These are phyloP conservation scores for Basipetospora chlamydospora DNA, from an alignment of 2,329 filamentous ascomycete genomes.

Conservation along the genomic window DNA sequence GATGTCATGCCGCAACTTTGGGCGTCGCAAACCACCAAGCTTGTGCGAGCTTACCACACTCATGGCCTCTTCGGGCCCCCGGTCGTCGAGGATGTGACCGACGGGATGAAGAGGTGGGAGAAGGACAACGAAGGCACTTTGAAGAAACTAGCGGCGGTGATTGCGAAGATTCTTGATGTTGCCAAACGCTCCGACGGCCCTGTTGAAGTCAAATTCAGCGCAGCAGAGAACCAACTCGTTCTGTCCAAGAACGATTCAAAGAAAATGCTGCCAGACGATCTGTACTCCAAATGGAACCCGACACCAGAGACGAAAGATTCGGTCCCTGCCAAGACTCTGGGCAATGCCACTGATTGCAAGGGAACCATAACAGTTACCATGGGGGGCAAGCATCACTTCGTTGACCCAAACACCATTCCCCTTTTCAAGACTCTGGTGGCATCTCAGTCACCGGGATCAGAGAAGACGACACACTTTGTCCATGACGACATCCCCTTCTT, in stretches of 20 bases:
- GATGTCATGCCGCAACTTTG: conserved; percentile 27
- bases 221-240: conserved; percentile 13
- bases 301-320: too few relatives aligned
- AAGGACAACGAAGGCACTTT: conserved; percentile 16
- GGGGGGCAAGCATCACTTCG: too few relatives aligned
- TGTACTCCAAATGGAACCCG: conserved; percentile 15
- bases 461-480: too few relatives aligned
- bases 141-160: conserved; percentile 16
- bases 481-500: neutral
- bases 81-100: conserved; percentile 20
- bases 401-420: too few relatives aligned
- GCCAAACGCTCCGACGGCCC: conserved; percentile 14
- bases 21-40: conserved; percentile 29
- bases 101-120: conserved; percentile 21
- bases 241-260: conserved; percentile 11
- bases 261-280: conserved; percentile 16
- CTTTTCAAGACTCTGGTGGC: too few relatives aligned
- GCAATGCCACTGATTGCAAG: too few relatives aligned
- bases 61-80: conserved; percentile 19
- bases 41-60: conserved; percentile 28
- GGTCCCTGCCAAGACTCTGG: too few relatives aligned
- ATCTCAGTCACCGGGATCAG: too few relatives aligned
- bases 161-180: conserved; percentile 15
- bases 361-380: too few relatives aligned
- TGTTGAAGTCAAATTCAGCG: conserved; percentile 11